Base-by-base conservation (phyloP, 1,139 yeast genomes). In the Zygoascus meyerae region DNA sequence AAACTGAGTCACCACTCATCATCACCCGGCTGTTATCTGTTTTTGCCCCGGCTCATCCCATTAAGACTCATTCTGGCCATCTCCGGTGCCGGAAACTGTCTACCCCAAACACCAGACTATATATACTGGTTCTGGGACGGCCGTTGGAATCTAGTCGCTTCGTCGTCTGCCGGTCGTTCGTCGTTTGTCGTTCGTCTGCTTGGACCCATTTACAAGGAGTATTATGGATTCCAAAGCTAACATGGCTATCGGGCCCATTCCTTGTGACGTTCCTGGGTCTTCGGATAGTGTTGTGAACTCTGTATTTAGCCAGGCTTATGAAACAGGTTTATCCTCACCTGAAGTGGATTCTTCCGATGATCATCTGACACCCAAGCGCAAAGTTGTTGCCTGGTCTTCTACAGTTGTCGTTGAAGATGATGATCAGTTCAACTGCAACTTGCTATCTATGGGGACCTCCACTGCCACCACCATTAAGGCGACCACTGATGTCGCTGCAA, bases 31-130 rank as follows among this genome's bases (percentile, higher is more conserved):
- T n/a, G n/a, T n/a, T n/a, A n/a, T n/a, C n/a, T n/a, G n/a, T n/a
- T n/a, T n/a, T n/a, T n/a, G n/a, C n/a, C n/a, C n/a, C n/a, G n/a
- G n/a, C n/a, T n/a, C n/a, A n/a, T n/a, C n/a, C n/a, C 31, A 34
- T 28, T 16, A 34, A 34, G 37, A 34, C 37, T 34, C 37, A 34
- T 34, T 34, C 18, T 17, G 37, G 18, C 21, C 18, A 8, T n/a
- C n/a, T 12, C 31, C 31, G 31, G 10, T 14, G 21, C 37, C 21
- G 28, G 10, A 14, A 5, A 16, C 9, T 34, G 18, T 34, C 16
- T 34, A 11, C 8, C 26, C 16, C 35, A 10, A 17, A 17, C n/a
- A n/a, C n/a, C n/a, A n/a, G n/a, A n/a, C n/a, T n/a, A n/a, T n/a
- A n/a, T n/a, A n/a, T n/a, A n/a, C n/a, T n/a, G n/a, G n/a, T n/a